Evolutionary conservation across 805 yeast species (phyloP).

Genomic region (Brettanomyces naardenensis): DNA sequence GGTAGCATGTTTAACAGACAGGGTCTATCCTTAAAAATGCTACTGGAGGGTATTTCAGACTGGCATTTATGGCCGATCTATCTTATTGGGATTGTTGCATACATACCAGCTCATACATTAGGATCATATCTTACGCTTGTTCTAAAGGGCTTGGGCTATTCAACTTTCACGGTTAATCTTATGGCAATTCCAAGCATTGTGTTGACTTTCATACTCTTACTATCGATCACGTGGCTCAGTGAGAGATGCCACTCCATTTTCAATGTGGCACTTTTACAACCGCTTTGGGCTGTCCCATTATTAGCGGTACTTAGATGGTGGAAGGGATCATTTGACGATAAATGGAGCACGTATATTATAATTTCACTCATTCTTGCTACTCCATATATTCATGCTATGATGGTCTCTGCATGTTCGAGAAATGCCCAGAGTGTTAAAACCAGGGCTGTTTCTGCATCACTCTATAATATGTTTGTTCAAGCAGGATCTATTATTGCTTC

Average conservation of each 20-base stretch:
- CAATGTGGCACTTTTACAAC: conserved; percentile 8
- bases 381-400: conserved; percentile 33
- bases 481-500: conserved; percentile 20
- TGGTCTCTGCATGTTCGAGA: conserved; percentile 25
- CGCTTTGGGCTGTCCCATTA: conserved; percentile 8
- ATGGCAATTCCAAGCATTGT: conserved; percentile 40
- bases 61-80: conserved; percentile 46
- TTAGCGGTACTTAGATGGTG: conserved; percentile 23
- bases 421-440: conserved; percentile 22
- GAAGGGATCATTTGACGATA: conserved; percentile 16
- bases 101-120: conserved; percentile 28
- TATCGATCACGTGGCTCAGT: conserved; percentile 24
- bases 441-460: conserved; percentile 25
- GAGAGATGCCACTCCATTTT: conserved; percentile 36
- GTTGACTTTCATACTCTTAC: conserved; percentile 25
- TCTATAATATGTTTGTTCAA: conserved; percentile 24
- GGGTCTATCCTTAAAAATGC: conserved; percentile 29
- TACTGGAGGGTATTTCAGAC: conserved; percentile 29
- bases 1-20: conserved; percentile 60
- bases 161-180: conserved; percentile 40
- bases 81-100: conserved; percentile 30
- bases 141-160: conserved; percentile 39
- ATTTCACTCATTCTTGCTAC: conserved; percentile 24
- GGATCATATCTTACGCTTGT: conserved; percentile 36
- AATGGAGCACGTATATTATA: conserved; percentile 12